These are phyloP conservation scores for Papiliotrema terrestris DNA, from an alignment of 1,284 basidiomycete genomes.

Conservation along the genomic window DNA sequence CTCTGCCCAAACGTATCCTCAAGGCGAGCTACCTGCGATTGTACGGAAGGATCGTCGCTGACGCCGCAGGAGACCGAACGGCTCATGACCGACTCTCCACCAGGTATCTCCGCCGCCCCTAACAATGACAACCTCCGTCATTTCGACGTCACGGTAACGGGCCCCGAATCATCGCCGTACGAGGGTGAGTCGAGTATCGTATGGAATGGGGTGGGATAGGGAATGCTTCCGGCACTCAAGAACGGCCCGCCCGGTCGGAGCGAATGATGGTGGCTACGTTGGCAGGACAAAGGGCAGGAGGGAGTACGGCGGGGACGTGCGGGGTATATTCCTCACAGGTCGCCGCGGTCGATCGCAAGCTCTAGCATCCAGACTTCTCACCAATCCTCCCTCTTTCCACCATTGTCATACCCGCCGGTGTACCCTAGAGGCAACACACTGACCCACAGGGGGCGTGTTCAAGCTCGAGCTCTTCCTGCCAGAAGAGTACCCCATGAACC, in stretches of 20 bases:
- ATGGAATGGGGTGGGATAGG: no score
- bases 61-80: constrained; percentile 85
- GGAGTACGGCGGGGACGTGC: no score
- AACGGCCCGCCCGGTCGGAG: background rate
- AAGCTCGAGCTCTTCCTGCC: constrained; percentile 95
- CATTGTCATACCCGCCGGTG: no score
- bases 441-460: constrained; percentile 75
- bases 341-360: no score
- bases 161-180: constrained; percentile 91
- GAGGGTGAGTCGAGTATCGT: constrained; percentile 66
- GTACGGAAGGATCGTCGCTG: no score
- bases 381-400: no score
- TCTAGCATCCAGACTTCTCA: no score
- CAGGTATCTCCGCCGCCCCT: constrained; percentile 87
- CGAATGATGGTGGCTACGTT: background rate
- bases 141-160: constrained; percentile 96
- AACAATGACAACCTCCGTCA: constrained; percentile 98
- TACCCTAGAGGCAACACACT: background rate
- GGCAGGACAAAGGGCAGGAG: no score
- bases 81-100: constrained; percentile 90
- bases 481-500: constrained; percentile 98
- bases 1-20: constrained; percentile 50
- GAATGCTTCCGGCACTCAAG: no score
- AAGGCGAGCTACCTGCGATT: constrained; percentile 37
- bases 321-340: no score